phyloP scores from a whole-genome alignment of 108 stramenopile genomes.

The Cyclotella baltica region DNA sequence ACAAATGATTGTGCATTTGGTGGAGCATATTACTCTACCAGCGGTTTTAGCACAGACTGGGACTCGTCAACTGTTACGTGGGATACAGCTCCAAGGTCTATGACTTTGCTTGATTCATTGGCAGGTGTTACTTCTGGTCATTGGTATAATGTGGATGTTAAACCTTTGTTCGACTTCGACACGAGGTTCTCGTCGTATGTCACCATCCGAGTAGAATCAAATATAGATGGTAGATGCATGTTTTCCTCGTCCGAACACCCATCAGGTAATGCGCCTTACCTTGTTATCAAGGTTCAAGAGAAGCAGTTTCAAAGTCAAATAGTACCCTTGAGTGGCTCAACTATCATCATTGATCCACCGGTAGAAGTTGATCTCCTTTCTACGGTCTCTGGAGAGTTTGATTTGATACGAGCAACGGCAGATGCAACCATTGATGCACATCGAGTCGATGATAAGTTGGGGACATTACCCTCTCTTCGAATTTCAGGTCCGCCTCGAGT shows the following conservation, averaged over 20 bases:
- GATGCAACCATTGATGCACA: slow-evolving; percentile 27
- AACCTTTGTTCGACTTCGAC: neutral
- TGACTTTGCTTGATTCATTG: slow-evolving; percentile 6
- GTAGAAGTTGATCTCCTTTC: slow-evolving; percentile 1
- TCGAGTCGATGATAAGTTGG: slow-evolving; percentile 18
- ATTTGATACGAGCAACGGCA: neutral
- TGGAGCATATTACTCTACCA: slow-evolving; percentile 19
- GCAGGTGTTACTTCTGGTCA: neutral
- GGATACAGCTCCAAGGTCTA: slow-evolving; percentile 18
- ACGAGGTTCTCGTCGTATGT: neutral
- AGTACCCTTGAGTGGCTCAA: slow-evolving; percentile 8
- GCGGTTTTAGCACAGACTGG: slow-evolving; percentile 9
- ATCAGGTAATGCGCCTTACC: neutral
- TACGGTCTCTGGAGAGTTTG: slow-evolving; percentile 9
- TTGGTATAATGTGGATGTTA: slow-evolving; percentile 28
- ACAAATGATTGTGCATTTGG: slow-evolving; percentile 12
- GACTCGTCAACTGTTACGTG: slow-evolving; percentile 10
- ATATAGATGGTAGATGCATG: slow-evolving; percentile 1
- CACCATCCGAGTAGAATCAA: slow-evolving; percentile 23
- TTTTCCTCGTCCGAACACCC: slow-evolving; percentile 17
- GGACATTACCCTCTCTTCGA: slow-evolving; percentile 2
- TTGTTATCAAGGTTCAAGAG: slow-evolving; percentile 7
- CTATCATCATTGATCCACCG: slow-evolving; percentile 3
- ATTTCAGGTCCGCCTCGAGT: slow-evolving; percentile 3
- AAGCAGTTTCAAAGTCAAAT: neutral